These are phyloP conservation scores for Penicillium sp. DNA, from an alignment of 2,329 filamentous ascomycete species.

Conservation along the genomic window DNA sequence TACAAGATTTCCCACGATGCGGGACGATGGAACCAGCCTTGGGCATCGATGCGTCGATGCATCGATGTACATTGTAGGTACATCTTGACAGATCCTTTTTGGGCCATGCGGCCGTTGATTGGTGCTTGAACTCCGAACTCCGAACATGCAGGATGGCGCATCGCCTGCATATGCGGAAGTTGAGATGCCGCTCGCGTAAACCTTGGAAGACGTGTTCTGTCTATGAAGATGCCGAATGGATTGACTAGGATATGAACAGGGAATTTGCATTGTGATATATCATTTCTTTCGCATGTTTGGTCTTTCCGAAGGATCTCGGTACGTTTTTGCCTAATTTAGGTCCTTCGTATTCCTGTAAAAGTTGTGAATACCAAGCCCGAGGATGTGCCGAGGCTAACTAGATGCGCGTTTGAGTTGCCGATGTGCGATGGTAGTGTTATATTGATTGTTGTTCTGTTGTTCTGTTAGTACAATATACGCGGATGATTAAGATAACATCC, in stretches of 20 bases:
- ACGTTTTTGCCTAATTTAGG: too few relatives aligned
- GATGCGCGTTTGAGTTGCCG: background rate
- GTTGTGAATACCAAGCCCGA: background rate
- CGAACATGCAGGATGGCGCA: background rate
- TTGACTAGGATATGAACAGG: background rate
- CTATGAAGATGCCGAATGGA: background rate
- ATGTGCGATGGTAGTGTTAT: too few relatives aligned
- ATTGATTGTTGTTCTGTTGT: too few relatives aligned
- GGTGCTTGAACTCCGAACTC: background rate
- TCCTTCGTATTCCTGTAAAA: too few relatives aligned
- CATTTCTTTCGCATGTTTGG: background rate
- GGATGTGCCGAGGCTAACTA: slow-evolving; percentile 6
- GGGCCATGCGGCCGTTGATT: background rate
- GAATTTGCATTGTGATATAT: background rate
- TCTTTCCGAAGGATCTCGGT: too few relatives aligned
- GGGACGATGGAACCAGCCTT: background rate
- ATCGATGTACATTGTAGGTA: background rate
- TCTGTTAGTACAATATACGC: too few relatives aligned
- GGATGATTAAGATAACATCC: background rate
- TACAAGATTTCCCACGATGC: background rate
- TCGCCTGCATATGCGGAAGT: background rate
- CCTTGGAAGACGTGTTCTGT: background rate
- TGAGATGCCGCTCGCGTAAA: background rate
- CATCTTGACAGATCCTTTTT: background rate
- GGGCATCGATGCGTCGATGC: background rate